Percentiles rank a stretch among this genome's conserved stretches.
These are phyloP conservation scores for Epichloe baconii DNA, from an alignment of 2,329 filamentous ascomycete species.

Conservation along the genomic window DNA sequence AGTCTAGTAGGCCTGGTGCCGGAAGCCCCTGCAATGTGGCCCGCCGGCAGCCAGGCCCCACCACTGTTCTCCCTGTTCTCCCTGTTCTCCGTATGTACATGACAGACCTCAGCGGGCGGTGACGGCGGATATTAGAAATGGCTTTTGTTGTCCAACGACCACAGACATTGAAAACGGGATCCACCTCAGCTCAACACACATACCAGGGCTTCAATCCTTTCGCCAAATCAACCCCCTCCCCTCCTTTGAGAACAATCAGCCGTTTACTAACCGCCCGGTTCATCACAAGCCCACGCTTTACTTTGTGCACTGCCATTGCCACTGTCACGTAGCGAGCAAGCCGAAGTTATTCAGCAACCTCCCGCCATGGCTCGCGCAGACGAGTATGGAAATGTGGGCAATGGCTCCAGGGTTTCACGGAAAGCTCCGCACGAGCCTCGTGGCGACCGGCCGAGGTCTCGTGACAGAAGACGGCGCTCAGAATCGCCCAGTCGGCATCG, in stretches of 20 bases:
- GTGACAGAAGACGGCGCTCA: conserved; percentile 20
- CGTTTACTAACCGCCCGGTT: not conserved
- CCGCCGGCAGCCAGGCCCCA: no score
- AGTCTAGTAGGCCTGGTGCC: no score
- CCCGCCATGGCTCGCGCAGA: conserved; percentile 16
- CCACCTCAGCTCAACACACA: not conserved
- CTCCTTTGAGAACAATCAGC: no score
- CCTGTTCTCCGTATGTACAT: no score
- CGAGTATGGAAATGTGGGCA: conserved; percentile 10
- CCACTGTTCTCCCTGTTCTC: no score
- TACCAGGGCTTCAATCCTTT: not conserved
- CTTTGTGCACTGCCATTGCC: conserved; percentile 6
- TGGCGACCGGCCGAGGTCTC: conserved; percentile 16
- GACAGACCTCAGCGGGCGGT: not conserved
- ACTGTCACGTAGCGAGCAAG: not conserved
- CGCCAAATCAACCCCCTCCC: not conserved
- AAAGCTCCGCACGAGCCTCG: conserved; percentile 11
- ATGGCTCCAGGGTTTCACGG: conserved; percentile 10
- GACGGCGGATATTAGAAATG: not conserved
- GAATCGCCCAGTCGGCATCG: conserved; percentile 11
- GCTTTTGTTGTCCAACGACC: no score
- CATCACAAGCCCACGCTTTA: not conserved
- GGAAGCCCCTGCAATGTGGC: no score
- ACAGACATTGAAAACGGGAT: not conserved
- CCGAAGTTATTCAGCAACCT: not conserved